Evolutionary conservation across 2,329 filamentous ascomycete genomes (phyloP).

Genomic region (Meredithiella fracta): DNA sequence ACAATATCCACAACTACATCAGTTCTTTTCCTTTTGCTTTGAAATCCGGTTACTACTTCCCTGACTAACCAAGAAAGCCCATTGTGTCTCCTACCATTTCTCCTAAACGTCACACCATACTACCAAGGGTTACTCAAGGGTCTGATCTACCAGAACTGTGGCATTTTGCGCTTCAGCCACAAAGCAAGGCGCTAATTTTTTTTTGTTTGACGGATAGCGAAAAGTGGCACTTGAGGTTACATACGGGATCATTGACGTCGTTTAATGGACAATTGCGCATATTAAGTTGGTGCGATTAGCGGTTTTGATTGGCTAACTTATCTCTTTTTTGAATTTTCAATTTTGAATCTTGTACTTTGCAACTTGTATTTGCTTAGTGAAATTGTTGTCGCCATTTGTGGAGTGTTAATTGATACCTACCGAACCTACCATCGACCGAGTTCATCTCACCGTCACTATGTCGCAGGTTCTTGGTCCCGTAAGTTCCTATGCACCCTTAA

Average conservation of each 20-base stretch:
- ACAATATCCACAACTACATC: background rate
- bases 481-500: conserved; percentile 18
- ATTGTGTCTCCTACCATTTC: background rate
- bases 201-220: conserved; percentile 1
- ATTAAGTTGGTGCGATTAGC: background rate
- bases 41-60: background rate
- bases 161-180: conserved; percentile 8
- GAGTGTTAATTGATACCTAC: background rate
- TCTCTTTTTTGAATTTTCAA: background rate
- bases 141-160: conserved; percentile 9
- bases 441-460: conserved; percentile 33
- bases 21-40: background rate
- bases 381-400: background rate
- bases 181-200: conserved; percentile 7
- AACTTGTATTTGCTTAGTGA: background rate
- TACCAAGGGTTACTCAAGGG: conserved; percentile 5
- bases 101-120: background rate
- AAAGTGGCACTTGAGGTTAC: background rate
- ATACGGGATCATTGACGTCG: background rate
- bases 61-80: background rate
- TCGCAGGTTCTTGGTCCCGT: conserved; percentile 67
- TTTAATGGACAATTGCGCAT: background rate
- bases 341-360: too few relatives aligned
- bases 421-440: background rate
- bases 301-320: background rate